Percentiles rank a stretch among this genome's conserved stretches.
Conservation (phyloP, 1,139 yeast genomes). For the Geotrichum aggregatum region DNA sequence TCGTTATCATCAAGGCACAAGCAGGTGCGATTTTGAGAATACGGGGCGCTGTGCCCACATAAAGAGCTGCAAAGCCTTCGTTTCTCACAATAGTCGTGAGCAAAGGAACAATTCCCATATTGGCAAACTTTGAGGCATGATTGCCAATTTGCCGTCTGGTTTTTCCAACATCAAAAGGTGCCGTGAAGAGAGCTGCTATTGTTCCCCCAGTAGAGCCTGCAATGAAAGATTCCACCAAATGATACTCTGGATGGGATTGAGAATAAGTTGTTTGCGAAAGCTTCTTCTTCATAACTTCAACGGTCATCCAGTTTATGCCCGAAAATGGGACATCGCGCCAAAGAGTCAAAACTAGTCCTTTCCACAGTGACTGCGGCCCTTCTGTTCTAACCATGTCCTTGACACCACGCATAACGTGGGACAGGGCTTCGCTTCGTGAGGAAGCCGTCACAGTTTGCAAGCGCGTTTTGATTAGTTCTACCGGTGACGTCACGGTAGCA, state of each 20-base stretch:
- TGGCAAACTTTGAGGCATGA: slow-evolving; percentile 34
- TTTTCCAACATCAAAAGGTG: slow-evolving; percentile 96
- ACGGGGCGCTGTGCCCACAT: slow-evolving; percentile 81
- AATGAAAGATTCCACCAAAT: slow-evolving; percentile 68
- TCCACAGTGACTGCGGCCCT: slow-evolving; percentile 66
- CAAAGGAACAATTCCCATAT: slow-evolving; percentile 56
- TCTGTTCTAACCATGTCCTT: slow-evolving; percentile 48
- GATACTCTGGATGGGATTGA: slow-evolving; percentile 42
- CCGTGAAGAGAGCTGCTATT: slow-evolving; percentile 78
- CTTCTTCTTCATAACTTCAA: slow-evolving; percentile 34
- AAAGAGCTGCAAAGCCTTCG: slow-evolving; percentile 79
- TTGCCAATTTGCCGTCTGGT: slow-evolving; percentile 74
- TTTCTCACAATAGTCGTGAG: slow-evolving; percentile 55
- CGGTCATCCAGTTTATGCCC: slow-evolving; percentile 87
- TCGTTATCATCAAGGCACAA: slow-evolving; percentile 96
- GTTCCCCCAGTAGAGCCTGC: slow-evolving; percentile 84
- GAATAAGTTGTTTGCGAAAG: slow-evolving; percentile 27
- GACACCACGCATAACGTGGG: slow-evolving; percentile 52
- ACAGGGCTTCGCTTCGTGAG: slow-evolving; percentile 31
- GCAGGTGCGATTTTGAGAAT: slow-evolving; percentile 91
- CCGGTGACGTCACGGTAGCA: slow-evolving; percentile 79
- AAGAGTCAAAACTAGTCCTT: slow-evolving; percentile 78
- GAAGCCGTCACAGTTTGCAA: slow-evolving; percentile 62
- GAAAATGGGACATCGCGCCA: slow-evolving; percentile 98
- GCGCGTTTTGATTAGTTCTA: slow-evolving; percentile 81